A percentile compares a stretch with the other conserved stretches of the same genome.
These are phyloP conservation scores for Rhypophila decipiens DNA, from an alignment of 495 filamentous ascomycete genomes.

Conservation along the genomic window DNA sequence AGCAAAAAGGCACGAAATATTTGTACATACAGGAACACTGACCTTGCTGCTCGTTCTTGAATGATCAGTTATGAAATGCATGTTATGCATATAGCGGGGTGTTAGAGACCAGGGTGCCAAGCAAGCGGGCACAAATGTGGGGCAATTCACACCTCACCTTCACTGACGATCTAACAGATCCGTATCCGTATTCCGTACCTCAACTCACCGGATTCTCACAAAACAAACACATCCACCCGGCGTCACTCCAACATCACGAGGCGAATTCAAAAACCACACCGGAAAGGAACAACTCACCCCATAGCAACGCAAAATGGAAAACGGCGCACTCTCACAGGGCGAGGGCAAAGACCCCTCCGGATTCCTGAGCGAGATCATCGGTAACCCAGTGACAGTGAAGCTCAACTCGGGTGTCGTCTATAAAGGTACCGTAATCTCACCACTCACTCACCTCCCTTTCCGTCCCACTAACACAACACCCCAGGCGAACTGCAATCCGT, in stretches of 20 bases:
- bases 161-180: no score
- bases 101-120: no score
- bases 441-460: background rate
- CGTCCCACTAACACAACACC: background rate
- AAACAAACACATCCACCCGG: no score
- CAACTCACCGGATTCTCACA: no score
- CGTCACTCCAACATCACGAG: background rate
- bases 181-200: no score
- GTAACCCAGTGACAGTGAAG: conserved; percentile 86
- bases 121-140: no score
- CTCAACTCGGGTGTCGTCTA: conserved; percentile 94
- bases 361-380: conserved; percentile 89
- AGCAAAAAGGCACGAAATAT: no score
- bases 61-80: no score
- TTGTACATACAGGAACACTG: no score
- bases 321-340: conserved; percentile 50
- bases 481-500: conserved; percentile 90
- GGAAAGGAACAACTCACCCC: background rate
- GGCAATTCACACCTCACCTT: no score
- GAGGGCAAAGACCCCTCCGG: conserved; percentile 84
- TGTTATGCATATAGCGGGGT: no score
- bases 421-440: conserved; percentile 64
- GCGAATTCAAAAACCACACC: background rate
- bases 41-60: no score
- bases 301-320: conserved; percentile 63